Percentiles rank a stretch among this genome's conserved stretches.
Conservation (phyloP, 768 basidiomycete genomes). For the Nevesoporus exiguus region DNA sequence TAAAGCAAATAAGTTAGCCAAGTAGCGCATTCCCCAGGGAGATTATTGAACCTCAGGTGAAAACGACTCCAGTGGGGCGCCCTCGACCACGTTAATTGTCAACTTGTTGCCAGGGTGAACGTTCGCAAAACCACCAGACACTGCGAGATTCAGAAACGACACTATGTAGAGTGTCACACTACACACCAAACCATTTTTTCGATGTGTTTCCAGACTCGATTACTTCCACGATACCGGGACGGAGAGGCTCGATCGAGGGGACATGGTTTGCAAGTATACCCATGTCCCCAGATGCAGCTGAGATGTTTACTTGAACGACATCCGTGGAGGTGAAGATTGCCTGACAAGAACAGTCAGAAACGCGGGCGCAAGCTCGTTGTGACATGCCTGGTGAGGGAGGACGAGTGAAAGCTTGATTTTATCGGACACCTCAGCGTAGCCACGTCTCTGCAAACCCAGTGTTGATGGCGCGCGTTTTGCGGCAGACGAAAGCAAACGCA, state of each 20-base stretch:
- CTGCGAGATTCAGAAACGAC: slow-evolving; percentile 40
- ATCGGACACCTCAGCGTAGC: slow-evolving; percentile 89
- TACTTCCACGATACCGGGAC: slow-evolving; percentile 93
- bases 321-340: slow-evolving; percentile 87
- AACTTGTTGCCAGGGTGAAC: slow-evolving; percentile 96
- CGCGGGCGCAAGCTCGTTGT: not conserved
- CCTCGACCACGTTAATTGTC: slow-evolving; percentile 97
- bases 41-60: slow-evolving; percentile 70
- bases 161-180: not conserved
- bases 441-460: slow-evolving; percentile 60
- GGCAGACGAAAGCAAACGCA: slow-evolving; percentile 65
- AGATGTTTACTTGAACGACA: slow-evolving; percentile 93
- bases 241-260: slow-evolving; percentile 92
- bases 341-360: slow-evolving; percentile 41
- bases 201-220: slow-evolving; percentile 72
- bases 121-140: slow-evolving; percentile 94
- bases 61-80: slow-evolving; percentile 87
- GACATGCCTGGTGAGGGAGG: slow-evolving; percentile 89
- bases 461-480: slow-evolving; percentile 55
- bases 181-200: slow-evolving; percentile 98
- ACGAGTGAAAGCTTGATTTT: slow-evolving; percentile 92
- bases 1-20: slow-evolving; percentile 33
- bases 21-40: not conserved
- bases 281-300: slow-evolving; percentile 96
- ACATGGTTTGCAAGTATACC: slow-evolving; percentile 99